These are phyloP conservation scores for Cyanidioschyzon merolae DNA, from an alignment of 23 red algal genomes.

Conservation along the genomic window DNA sequence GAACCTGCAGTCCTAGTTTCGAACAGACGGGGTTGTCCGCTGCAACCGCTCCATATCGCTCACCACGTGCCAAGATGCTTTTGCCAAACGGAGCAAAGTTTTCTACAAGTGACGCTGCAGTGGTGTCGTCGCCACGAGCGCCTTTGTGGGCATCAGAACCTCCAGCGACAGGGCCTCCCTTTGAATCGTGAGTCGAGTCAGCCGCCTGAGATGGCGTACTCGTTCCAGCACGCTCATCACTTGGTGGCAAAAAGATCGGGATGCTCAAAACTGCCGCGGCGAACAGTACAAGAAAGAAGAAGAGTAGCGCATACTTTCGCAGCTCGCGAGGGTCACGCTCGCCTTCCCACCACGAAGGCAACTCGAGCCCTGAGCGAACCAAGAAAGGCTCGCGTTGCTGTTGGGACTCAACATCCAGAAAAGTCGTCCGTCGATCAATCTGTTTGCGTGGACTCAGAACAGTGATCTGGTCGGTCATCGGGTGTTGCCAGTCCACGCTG, in stretches of 20 bases:
- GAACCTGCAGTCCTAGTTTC: constrained; percentile 49
- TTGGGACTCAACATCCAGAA: not conserved
- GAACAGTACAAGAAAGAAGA: not conserved
- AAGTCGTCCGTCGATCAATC: not conserved
- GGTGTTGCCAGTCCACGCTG: too few relatives aligned
- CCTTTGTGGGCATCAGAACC: not conserved
- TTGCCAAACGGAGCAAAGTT: not conserved
- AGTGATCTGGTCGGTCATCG: not conserved
- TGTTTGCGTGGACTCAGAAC: not conserved
- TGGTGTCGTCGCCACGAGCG: not conserved
- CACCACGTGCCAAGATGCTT: not conserved
- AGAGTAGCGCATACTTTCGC: not conserved
- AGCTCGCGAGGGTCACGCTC: constrained; percentile 10
- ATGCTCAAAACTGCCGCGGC: not conserved
- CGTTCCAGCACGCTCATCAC: not conserved
- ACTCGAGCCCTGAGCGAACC: not conserved
- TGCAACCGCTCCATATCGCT: constrained; percentile 54
- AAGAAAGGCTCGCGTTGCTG: not conserved
- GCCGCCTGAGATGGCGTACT: not conserved
- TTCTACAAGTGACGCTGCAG: not conserved
- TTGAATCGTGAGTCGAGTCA: not conserved
- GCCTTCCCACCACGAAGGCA: constrained; percentile 13
- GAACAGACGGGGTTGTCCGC: constrained; percentile 63
- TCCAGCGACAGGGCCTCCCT: not conserved
- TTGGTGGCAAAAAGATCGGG: not conserved